Conservation (phyloP, 2,329 filamentous ascomycete genomes). For the Mycosphaerella sp. region DNA sequence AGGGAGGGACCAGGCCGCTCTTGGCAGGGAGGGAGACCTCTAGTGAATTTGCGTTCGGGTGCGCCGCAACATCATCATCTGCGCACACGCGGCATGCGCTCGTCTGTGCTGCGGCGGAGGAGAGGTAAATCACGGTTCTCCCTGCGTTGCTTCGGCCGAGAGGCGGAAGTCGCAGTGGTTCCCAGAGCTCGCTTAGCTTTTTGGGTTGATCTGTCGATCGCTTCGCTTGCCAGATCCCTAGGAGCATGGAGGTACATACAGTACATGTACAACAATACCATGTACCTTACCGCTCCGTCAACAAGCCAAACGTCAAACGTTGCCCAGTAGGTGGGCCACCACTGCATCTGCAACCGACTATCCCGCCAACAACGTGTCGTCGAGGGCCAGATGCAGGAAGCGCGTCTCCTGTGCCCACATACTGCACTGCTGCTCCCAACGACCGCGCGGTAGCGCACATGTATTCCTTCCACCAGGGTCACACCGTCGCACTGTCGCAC, state of each 20-base stretch:
- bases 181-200: background rate
- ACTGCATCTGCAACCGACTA: background rate
- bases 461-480: background rate
- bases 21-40: no score
- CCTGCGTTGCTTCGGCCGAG: background rate
- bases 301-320: background rate
- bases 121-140: background rate
- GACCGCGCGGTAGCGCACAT: background rate
- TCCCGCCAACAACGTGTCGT: slow-evolving; percentile 1
- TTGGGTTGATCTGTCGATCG: background rate
- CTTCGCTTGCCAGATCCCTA: background rate
- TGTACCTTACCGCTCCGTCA: background rate
- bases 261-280: no score
- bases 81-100: background rate
- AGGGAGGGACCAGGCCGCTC: background rate
- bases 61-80: background rate
- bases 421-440: background rate
- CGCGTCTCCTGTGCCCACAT: background rate
- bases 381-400: background rate
- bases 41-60: no score
- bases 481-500: background rate
- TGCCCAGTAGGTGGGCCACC: background rate
- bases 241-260: no score
- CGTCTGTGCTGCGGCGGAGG: background rate
- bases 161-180: background rate